A percentile compares a stretch with the other conserved stretches of the same genome.
These are phyloP conservation scores for Mrakia gelida DNA, from an alignment of 768 basidiomycete genomes.

Conservation along the genomic window DNA sequence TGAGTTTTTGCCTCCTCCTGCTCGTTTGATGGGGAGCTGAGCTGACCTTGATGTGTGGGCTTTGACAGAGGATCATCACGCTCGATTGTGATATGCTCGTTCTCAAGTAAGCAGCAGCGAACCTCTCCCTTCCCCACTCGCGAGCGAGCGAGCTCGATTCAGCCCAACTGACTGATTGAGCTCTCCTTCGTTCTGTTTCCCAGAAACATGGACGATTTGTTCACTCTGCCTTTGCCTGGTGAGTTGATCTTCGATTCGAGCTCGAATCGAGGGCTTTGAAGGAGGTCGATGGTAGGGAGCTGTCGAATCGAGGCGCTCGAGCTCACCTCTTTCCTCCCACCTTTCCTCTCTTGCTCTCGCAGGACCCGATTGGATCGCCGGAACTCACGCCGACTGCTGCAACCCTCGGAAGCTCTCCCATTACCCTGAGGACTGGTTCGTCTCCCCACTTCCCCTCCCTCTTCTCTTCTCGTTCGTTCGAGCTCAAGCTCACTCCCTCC, in stretches of 20 bases:
- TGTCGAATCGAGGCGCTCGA: no score
- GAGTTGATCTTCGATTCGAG: background rate
- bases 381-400: conserved; percentile 63
- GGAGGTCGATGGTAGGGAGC: no score
- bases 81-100: conserved; percentile 87
- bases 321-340: background rate
- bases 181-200: background rate
- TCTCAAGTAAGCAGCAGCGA: conserved; percentile 44
- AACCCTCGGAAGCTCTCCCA: conserved; percentile 79
- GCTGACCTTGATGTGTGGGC: background rate
- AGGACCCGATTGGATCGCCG: conserved; percentile 50
- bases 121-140: background rate
- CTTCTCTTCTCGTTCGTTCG: background rate
- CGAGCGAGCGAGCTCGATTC: background rate
- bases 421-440: conserved; percentile 84
- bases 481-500: background rate
- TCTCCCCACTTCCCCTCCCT: background rate
- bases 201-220: conserved; percentile 69
- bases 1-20: background rate
- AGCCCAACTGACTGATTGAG: background rate
- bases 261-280: no score
- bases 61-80: conserved; percentile 55
- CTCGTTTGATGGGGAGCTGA: background rate
- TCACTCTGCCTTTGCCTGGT: conserved; percentile 51
- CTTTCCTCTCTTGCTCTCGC: background rate